Evolutionary conservation across 805 yeast species (phyloP).

Genomic region (Dipodascopsis uninucleata): DNA sequence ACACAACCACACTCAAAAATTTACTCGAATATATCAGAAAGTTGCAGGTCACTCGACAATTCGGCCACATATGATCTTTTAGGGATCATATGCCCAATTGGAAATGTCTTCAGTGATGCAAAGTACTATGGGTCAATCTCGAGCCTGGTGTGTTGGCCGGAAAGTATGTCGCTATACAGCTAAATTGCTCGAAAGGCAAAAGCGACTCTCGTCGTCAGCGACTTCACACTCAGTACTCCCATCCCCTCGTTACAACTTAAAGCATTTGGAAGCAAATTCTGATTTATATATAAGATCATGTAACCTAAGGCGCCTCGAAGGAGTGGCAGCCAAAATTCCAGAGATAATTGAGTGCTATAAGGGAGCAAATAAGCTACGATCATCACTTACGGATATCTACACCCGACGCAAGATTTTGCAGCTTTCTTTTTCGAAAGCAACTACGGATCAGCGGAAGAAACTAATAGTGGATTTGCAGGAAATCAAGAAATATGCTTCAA

Average conservation of each 20-base stretch:
- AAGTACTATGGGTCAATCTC: too few relatives aligned
- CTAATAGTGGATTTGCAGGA: constrained; percentile 5
- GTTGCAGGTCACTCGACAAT: too few relatives aligned
- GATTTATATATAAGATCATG: constrained; percentile 17
- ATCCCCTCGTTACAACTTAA: constrained; percentile 15
- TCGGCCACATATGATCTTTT: too few relatives aligned
- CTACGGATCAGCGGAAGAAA: background rate
- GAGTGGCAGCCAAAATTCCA: constrained; percentile 18
- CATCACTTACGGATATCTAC: constrained; percentile 8
- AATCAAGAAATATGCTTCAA: constrained; percentile 6
- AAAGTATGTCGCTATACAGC: too few relatives aligned
- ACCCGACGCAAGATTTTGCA: constrained; percentile 17
- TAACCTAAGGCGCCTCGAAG: constrained; percentile 12
- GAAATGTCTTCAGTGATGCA: too few relatives aligned
- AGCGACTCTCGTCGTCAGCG: background rate
- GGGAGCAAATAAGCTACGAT: constrained; percentile 6
- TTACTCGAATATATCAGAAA: too few relatives aligned
- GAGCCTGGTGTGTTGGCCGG: too few relatives aligned
- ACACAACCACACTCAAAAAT: too few relatives aligned
- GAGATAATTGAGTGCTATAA: constrained; percentile 7
- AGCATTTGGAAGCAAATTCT: constrained; percentile 10
- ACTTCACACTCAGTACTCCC: constrained; percentile 3
- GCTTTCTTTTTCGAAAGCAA: constrained; percentile 1
- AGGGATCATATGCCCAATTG: too few relatives aligned
- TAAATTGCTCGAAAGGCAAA: background rate